Conservation (phyloP, 1,139 yeast species). For the Blastobotrys raffinosifermentans region DNA sequence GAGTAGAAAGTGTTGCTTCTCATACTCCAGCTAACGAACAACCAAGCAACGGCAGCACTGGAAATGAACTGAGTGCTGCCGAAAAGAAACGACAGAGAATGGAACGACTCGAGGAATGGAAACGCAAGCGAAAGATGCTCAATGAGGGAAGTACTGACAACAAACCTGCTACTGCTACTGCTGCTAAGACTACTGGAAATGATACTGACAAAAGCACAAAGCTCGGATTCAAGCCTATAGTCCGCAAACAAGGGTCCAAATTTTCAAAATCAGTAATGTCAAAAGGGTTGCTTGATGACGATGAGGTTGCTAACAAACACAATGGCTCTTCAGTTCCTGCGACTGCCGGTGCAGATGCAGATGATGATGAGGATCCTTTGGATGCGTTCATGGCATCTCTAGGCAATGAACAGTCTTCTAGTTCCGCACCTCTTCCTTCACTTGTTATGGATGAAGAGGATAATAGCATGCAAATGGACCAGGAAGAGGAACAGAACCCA, state of each 20-base stretch:
- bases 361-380: conserved; percentile 35
- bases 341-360: conserved; percentile 9
- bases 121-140: not conserved
- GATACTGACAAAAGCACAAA: not conserved
- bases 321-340: conserved; percentile 31
- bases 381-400: conserved; percentile 35
- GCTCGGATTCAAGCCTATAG: conserved; percentile 1
- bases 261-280: not conserved
- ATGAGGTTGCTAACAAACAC: conserved; percentile 31
- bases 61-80: not conserved
- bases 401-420: conserved; percentile 12
- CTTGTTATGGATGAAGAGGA: conserved; percentile 23
- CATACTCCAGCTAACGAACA: not conserved
- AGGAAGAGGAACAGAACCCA: conserved; percentile 30
- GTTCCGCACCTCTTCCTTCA: conserved; percentile 15
- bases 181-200: not conserved
- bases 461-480: conserved; percentile 26
- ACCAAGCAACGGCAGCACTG: not conserved
- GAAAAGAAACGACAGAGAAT: not conserved
- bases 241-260: not conserved
- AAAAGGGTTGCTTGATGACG: conserved; percentile 1
- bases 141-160: not conserved
- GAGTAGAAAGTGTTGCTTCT: not conserved
- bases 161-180: not conserved
- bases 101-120: conserved; percentile 2